Evolutionary conservation across 179 eudicot species (phyloP).

Genomic region (Silene vulgaris): DNA sequence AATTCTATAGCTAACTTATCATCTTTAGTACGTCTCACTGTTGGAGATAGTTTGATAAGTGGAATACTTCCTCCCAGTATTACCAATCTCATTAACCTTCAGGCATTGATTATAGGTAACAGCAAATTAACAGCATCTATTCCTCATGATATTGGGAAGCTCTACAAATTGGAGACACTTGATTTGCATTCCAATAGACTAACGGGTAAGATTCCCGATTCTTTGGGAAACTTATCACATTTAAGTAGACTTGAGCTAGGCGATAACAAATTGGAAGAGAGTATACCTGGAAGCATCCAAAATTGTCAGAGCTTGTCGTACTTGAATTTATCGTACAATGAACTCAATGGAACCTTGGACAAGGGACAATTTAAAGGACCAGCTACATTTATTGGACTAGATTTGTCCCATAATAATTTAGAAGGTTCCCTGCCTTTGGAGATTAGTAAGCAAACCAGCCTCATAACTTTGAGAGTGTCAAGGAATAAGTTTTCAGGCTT

Average conservation of each 20-base stretch:
- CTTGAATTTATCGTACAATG: constrained; percentile 10
- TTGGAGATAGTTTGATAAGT: neutral
- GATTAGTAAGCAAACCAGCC: neutral
- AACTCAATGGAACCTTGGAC: constrained; percentile 10
- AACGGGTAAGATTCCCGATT: constrained; percentile 17
- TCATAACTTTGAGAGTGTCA: constrained; percentile 3
- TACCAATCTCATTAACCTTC: constrained; percentile 17
- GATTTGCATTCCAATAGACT: constrained; percentile 14
- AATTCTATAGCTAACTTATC: constrained; percentile 14
- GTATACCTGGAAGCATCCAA: constrained; percentile 20
- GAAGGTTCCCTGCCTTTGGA: constrained; percentile 16
- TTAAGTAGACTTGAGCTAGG: neutral
- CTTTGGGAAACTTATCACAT: constrained; percentile 17
- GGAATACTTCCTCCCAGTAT: constrained; percentile 20
- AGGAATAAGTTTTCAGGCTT: constrained; percentile 5
- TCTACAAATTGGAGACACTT: neutral
- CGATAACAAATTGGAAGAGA: constrained; percentile 15
- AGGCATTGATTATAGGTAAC: neutral
- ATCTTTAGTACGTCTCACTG: neutral
- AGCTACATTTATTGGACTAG: constrained; percentile 3
- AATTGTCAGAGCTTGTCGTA: constrained; percentile 8
- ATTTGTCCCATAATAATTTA: constrained; percentile 7
- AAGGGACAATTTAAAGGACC: neutral
- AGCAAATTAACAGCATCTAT: neutral
- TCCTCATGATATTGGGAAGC: constrained; percentile 18